Evolutionary conservation across 306 rosid genomes (phyloP).

Genomic region (Styphnolobium japonicum): DNA sequence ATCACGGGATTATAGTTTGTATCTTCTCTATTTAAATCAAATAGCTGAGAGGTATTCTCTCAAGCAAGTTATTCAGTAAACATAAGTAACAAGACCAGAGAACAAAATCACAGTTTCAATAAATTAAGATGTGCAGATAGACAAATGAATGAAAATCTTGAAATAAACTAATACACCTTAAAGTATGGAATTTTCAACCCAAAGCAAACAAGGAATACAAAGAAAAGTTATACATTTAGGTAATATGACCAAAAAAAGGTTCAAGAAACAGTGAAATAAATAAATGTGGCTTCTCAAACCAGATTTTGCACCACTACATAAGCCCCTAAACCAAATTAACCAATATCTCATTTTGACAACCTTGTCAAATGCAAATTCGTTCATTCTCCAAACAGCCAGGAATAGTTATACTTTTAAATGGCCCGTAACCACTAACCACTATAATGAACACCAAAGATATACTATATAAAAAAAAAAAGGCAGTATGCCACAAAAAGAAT

Average conservation of each 20-base stretch:
- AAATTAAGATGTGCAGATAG: neutral
- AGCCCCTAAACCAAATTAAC: neutral
- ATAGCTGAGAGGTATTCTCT: no score
- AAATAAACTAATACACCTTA: neutral
- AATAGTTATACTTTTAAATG: no score
- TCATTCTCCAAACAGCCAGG: no score
- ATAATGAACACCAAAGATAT: constrained; percentile 5
- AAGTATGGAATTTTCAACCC: no score
- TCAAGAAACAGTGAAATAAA: no score
- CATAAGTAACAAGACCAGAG: neutral
- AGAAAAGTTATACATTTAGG: no score
- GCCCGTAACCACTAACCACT: neutral
- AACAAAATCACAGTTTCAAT: neutral
- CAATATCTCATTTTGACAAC: neutral
- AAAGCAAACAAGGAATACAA: no score
- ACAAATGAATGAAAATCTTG: neutral
- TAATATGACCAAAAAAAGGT: no score
- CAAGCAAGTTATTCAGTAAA: no score
- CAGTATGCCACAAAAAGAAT: neutral
- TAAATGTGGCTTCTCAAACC: constrained; percentile 15
- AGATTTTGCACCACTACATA: neutral
- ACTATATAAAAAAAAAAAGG: neutral
- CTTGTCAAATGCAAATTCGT: no score
- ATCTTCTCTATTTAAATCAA: no score
- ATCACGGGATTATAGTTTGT: no score